Evolutionary conservation across 2,329 filamentous ascomycete genomes (phyloP).

Genomic region (Emergomyces pasteurianus): DNA sequence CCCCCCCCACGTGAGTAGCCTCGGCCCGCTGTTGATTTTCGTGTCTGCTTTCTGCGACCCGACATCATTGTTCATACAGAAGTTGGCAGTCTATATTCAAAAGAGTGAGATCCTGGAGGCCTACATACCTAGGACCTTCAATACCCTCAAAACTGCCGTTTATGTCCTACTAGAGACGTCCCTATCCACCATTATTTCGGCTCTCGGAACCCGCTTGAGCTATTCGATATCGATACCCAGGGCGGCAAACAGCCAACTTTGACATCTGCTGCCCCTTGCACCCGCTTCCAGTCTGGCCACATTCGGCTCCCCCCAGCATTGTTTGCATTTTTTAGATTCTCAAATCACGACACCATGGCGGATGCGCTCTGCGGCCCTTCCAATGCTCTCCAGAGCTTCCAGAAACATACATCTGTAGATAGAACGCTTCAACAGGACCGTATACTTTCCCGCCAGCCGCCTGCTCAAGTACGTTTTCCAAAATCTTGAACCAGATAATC

Average conservation of each 20-base stretch:
- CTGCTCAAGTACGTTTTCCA: conserved; percentile 40
- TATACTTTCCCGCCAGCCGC: conserved; percentile 41
- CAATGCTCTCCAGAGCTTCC: conserved; percentile 61
- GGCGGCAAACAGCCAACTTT: background rate
- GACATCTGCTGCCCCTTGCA: background rate
- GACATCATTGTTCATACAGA: background rate
- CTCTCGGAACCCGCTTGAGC: background rate
- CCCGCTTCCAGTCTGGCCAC: background rate
- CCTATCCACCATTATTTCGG: background rate
- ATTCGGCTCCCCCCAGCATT: background rate
- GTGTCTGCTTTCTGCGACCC: background rate
- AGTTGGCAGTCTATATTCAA: background rate
- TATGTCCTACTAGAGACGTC: background rate
- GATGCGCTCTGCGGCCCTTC: conserved; percentile 63
- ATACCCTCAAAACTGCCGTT: background rate
- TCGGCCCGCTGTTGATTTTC: background rate
- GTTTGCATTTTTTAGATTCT: background rate
- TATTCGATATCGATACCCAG: background rate
- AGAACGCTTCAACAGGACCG: conserved; percentile 63
- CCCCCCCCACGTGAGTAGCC: background rate
- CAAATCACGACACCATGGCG: conserved; percentile 39
- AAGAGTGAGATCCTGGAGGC: background rate
- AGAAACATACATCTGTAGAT: conserved; percentile 57
- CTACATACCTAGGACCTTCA: background rate
- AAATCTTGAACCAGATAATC: background rate